These are phyloP conservation scores for Trichocomaceae sp. DNA, from an alignment of 2,329 filamentous ascomycete species.

Conservation along the genomic window DNA sequence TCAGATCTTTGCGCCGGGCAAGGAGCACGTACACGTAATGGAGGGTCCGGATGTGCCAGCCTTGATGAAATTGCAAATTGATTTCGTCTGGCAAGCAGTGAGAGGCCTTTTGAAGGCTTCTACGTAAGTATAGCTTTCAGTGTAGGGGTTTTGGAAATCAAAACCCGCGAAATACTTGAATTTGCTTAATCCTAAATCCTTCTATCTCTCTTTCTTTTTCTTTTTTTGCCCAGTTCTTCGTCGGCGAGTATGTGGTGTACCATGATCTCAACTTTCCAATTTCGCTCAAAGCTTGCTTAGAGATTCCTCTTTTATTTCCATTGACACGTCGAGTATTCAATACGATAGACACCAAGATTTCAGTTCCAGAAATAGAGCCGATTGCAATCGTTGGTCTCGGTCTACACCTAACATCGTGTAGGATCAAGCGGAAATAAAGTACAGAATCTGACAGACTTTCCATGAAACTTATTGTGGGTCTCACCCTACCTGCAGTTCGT, in stretches of 20 bases:
- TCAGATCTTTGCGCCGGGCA: not conserved
- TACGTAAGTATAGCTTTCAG: not conserved
- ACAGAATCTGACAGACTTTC: too few relatives aligned
- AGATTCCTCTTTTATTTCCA: not conserved
- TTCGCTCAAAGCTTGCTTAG: not conserved
- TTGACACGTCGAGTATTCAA: not conserved
- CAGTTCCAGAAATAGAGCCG: not conserved
- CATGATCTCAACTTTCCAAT: not conserved
- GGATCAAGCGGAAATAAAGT: too few relatives aligned
- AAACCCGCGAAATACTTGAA: not conserved
- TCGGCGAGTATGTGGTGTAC: not conserved
- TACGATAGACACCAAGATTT: not conserved
- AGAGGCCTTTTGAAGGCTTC: not conserved
- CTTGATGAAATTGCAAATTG: constrained; percentile 3
- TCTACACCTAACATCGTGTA: too few relatives aligned
- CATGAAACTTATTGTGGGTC: too few relatives aligned
- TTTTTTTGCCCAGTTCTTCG: not conserved
- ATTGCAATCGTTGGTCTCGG: not conserved
- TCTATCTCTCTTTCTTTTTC: not conserved
- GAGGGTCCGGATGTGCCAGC: not conserved
- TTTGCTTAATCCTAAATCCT: not conserved
- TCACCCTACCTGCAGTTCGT: too few relatives aligned
- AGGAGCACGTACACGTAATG: not conserved
- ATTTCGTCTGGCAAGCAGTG: constrained; percentile 2
- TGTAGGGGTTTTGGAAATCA: too few relatives aligned